Evolutionary conservation across 2,329 filamentous ascomycete genomes (phyloP).

Genomic region (Xylariaceae sp.): DNA sequence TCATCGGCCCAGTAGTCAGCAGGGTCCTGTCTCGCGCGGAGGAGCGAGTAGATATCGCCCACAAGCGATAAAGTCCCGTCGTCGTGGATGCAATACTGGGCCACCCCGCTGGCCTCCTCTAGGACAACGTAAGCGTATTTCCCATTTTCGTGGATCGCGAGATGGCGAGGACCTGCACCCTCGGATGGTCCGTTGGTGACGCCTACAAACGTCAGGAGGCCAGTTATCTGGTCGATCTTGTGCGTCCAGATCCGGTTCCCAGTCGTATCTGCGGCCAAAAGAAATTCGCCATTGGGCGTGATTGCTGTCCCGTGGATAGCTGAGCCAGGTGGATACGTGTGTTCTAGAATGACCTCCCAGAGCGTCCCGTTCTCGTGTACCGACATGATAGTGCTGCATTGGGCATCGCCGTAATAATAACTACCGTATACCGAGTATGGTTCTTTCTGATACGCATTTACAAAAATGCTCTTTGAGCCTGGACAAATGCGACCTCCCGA

Average conservation of each 20-base stretch:
- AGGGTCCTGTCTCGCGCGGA: slow-evolving; percentile 22
- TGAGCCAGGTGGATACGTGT: slow-evolving; percentile 41
- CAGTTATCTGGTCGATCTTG: slow-evolving; percentile 20
- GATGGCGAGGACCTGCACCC: slow-evolving; percentile 29
- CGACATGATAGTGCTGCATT: slow-evolving; percentile 36
- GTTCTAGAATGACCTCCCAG: slow-evolving; percentile 41
- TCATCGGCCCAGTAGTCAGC: slow-evolving; percentile 34
- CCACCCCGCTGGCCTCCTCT: slow-evolving; percentile 29
- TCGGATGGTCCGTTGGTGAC: slow-evolving; percentile 16
- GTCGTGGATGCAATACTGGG: slow-evolving; percentile 20
- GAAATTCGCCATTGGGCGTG: slow-evolving; percentile 40
- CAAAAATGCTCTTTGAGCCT: slow-evolving; percentile 26
- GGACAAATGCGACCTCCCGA: slow-evolving; percentile 19
- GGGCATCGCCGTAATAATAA: slow-evolving; percentile 27
- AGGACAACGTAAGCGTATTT: slow-evolving; percentile 28
- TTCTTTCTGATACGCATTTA: slow-evolving; percentile 19
- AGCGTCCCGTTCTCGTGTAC: slow-evolving; percentile 40
- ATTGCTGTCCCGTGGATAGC: slow-evolving; percentile 48
- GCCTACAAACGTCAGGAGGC: slow-evolving; percentile 14
- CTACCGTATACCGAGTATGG: slow-evolving; percentile 32
- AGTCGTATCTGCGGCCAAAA: slow-evolving; percentile 46
- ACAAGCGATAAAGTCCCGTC: slow-evolving; percentile 12
- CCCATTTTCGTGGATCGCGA: slow-evolving; percentile 27
- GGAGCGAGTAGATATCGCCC: slow-evolving; percentile 22
- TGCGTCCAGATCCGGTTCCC: slow-evolving; percentile 42